A percentile compares a stretch with the other conserved stretches of the same genome.
These are phyloP conservation scores for Penicillium diatomitis DNA, from an alignment of 495 filamentous ascomycete genomes.

Conservation along the genomic window DNA sequence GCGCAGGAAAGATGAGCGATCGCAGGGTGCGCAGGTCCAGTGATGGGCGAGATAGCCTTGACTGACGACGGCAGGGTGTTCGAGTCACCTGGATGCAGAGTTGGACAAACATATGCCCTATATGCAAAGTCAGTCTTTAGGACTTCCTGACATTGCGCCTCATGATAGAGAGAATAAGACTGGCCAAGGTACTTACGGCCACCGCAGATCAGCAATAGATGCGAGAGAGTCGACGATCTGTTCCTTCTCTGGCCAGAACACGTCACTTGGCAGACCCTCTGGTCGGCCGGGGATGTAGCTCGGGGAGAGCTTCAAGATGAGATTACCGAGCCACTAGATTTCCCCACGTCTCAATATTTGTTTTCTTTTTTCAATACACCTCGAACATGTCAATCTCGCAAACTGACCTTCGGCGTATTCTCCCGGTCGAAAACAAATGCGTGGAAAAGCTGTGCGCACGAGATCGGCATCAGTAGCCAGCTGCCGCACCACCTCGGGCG, in stretches of 20 bases:
- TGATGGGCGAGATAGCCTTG: constrained; percentile 62
- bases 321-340: constrained; percentile 53
- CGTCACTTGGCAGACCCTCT: constrained; percentile 49
- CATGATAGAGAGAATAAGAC: neutral
- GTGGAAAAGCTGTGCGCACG: constrained; percentile 83
- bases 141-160: no score
- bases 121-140: no score
- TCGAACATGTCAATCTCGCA: no score
- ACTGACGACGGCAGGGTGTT: constrained; percentile 58
- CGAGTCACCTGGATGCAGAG: constrained; percentile 64
- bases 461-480: constrained; percentile 91
- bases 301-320: constrained; percentile 63
- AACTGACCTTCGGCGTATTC: constrained; percentile 57
- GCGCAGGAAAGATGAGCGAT: constrained; percentile 81
- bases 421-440: constrained; percentile 90
- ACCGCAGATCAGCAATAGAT: constrained; percentile 68
- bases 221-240: constrained; percentile 75
- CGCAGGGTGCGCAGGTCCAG: constrained; percentile 73
- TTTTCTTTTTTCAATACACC: no score
- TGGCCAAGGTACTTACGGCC: constrained; percentile 56
- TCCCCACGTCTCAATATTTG: constrained; percentile 5
- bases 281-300: constrained; percentile 73
- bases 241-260: constrained; percentile 67
- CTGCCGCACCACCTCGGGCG: constrained; percentile 88
- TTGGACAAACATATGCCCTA: constrained; percentile 72